phyloP scores from a whole-genome alignment of 352 stramenopile species.

The Thalassiosira livingstoniorum region DNA sequence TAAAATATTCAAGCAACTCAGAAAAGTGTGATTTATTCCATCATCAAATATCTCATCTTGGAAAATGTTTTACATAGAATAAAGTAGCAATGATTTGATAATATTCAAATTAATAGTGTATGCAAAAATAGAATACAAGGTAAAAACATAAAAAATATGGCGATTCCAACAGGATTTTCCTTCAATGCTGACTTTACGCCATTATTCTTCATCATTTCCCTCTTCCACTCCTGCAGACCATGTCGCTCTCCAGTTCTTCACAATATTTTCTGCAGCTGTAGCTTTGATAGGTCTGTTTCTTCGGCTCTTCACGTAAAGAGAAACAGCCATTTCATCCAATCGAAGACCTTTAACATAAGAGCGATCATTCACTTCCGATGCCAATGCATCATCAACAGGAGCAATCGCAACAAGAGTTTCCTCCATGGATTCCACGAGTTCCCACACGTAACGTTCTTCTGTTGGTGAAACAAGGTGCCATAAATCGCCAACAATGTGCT shows the following conservation, averaged over 20 bases:
- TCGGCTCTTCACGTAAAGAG: constrained; percentile 67
- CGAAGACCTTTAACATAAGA: constrained; percentile 79
- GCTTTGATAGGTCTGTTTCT: constrained; percentile 69
- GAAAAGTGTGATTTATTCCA: too few species aligned
- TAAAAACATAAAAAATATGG: too few species aligned
- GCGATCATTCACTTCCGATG: constrained; percentile 66
- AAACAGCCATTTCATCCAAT: constrained; percentile 78
- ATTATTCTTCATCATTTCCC: constrained; percentile 35
- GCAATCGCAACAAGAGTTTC: constrained; percentile 72
- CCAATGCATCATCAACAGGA: constrained; percentile 69
- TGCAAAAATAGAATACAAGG: too few species aligned
- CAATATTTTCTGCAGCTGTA: constrained; percentile 55
- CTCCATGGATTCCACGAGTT: constrained; percentile 79
- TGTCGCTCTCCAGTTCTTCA: constrained; percentile 59
- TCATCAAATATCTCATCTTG: too few species aligned
- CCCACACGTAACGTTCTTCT: constrained; percentile 75
- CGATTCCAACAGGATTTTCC: too few species aligned
- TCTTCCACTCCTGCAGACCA: constrained; percentile 43
- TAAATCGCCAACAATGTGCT: constrained; percentile 81
- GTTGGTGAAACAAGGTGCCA: constrained; percentile 77
- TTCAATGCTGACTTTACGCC: too few species aligned
- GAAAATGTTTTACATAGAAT: too few species aligned
- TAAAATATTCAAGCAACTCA: too few species aligned
- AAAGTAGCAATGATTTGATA: too few species aligned
- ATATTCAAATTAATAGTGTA: too few species aligned